Evolutionary conservation across 208 protist genomes (phyloP).

Genomic region (Blechomonas ayalai): DNA sequence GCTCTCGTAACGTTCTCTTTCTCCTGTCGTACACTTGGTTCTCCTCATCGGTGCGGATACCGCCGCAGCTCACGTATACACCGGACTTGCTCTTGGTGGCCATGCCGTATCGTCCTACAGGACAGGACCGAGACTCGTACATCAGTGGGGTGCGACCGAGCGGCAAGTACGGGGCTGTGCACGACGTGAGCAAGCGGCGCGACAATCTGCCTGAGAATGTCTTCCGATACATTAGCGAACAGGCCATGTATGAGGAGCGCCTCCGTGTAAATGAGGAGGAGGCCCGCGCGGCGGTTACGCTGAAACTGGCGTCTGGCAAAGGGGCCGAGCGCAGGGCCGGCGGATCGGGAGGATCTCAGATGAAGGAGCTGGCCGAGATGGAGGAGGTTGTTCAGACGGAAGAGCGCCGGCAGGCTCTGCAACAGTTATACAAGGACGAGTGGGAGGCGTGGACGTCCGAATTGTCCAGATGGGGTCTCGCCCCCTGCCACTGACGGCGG

Average conservation of each 20-base stretch:
- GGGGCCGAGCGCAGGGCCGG: slow-evolving; percentile 43
- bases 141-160: slow-evolving; percentile 71
- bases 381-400: slow-evolving; percentile 13
- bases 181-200: slow-evolving; percentile 77
- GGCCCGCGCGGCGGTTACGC: slow-evolving; percentile 25
- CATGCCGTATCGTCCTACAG: slow-evolving; percentile 64
- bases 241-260: slow-evolving; percentile 65
- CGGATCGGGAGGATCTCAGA: slow-evolving; percentile 19
- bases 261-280: slow-evolving; percentile 56
- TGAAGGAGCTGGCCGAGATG: slow-evolving; percentile 31
- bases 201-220: slow-evolving; percentile 85
- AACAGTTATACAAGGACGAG: slow-evolving; percentile 53
- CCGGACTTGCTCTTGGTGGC: too few relatives aligned
- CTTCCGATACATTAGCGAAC: slow-evolving; percentile 64
- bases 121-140: slow-evolving; percentile 79
- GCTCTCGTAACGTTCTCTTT: too few relatives aligned
- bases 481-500: neutral
- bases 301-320: slow-evolving; percentile 27
- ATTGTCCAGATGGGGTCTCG: too few relatives aligned
- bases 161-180: slow-evolving; percentile 42
- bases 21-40: too few relatives aligned
- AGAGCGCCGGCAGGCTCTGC: slow-evolving; percentile 53
- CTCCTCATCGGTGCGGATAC: too few relatives aligned
- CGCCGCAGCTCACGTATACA: too few relatives aligned
- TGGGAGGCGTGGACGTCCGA: slow-evolving; percentile 45